Evolutionary conservation across 805 yeast species (phyloP).

Genomic region (Candida fluviatilis): DNA sequence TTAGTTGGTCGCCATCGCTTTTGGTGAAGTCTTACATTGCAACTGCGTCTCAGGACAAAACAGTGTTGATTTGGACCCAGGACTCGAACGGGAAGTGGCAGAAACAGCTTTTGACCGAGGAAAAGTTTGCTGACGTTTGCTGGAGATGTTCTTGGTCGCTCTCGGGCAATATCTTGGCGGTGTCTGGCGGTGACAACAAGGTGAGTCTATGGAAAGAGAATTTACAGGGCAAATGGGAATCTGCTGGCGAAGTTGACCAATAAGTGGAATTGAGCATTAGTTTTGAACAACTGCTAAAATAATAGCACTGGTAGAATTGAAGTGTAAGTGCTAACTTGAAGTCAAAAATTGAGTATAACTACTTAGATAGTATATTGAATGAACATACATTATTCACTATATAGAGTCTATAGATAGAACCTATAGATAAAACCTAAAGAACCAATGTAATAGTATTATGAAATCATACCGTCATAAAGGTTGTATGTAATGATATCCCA

Average conservation of each 20-base stretch:
- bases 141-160: slow-evolving; percentile 99
- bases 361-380: no score
- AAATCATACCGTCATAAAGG: no score
- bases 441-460: no score
- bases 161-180: slow-evolving; percentile 92
- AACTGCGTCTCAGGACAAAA: slow-evolving; percentile 93
- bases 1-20: slow-evolving; percentile 94
- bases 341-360: neutral
- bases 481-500: no score
- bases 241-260: slow-evolving; percentile 94
- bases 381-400: no score
- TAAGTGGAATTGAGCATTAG: slow-evolving; percentile 19
- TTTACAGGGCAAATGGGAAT: slow-evolving; percentile 90
- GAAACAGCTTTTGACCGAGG: slow-evolving; percentile 67
- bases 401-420: no score
- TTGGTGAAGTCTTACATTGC: slow-evolving; percentile 87
- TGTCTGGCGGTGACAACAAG: slow-evolving; percentile 93
- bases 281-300: neutral
- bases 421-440: no score
- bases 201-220: slow-evolving; percentile 96
- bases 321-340: neutral
- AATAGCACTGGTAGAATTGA: neutral
- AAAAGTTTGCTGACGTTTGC: slow-evolving; percentile 91
- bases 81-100: slow-evolving; percentile 72
- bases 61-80: slow-evolving; percentile 94